Evolutionary conservation across 1,284 basidiomycete genomes (phyloP).

Genomic region (Paramarasmius palmivorus): DNA sequence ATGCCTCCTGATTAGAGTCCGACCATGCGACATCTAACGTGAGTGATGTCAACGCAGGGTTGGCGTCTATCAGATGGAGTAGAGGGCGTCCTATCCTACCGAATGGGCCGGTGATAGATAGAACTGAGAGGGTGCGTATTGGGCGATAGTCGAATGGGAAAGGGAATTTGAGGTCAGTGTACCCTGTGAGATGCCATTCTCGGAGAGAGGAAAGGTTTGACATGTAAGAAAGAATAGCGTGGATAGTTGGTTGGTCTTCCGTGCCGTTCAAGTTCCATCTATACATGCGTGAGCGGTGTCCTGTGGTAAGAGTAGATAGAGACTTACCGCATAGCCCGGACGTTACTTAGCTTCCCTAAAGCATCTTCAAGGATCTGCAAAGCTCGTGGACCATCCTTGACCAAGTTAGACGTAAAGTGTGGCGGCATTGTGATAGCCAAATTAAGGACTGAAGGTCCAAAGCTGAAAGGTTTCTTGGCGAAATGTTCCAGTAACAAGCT

Average conservation of each 20-base stretch:
- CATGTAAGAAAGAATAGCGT: background rate
- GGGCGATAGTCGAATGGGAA: background rate
- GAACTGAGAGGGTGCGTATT: background rate
- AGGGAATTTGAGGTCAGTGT: background rate
- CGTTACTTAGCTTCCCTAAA: background rate
- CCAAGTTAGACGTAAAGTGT: no score
- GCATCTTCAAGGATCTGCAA: no score
- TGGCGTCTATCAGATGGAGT: background rate
- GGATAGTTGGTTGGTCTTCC: background rate
- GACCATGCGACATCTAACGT: background rate
- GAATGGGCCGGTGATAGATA: conserved; percentile 1
- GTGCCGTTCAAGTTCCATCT: background rate
- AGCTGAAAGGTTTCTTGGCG: no score
- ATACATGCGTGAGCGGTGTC: background rate
- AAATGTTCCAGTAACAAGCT: no score
- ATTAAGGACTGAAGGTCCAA: no score
- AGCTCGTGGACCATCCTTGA: no score
- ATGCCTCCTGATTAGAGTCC: background rate
- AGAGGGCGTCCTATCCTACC: background rate
- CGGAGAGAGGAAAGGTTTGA: background rate
- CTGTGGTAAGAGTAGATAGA: no score
- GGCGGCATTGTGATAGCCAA: no score
- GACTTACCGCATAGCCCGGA: background rate
- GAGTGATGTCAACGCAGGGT: background rate
- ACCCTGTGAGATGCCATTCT: background rate